Evolutionary conservation across 2,329 filamentous ascomycete genomes (phyloP).

Genomic region (Arthrocladium fulminans): DNA sequence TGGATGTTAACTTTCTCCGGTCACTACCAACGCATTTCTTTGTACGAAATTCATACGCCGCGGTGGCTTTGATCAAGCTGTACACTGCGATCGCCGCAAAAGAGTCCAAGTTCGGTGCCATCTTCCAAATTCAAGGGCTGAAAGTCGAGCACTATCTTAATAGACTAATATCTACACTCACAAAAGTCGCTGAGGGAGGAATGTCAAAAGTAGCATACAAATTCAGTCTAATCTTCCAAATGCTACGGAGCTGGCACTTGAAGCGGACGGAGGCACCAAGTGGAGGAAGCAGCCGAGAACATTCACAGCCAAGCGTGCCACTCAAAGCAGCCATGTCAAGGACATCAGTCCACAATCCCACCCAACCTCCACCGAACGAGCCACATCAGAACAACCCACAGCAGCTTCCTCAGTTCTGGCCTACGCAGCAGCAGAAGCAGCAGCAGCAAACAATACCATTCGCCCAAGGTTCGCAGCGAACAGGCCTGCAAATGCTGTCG

Average conservation of each 20-base stretch:
- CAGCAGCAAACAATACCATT: conserved; percentile 2
- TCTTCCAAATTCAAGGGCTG: conserved; percentile 61
- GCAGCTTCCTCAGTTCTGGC: neutral
- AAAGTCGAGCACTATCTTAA: conserved; percentile 60
- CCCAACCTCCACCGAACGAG: neutral
- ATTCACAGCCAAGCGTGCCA: conserved; percentile 7
- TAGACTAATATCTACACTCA: conserved; percentile 59
- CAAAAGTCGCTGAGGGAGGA: conserved; percentile 53
- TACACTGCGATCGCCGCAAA: conserved; percentile 58
- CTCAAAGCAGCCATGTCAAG: neutral
- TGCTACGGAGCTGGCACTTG: conserved; percentile 61
- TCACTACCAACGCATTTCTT: conserved; percentile 62
- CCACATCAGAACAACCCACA: neutral
- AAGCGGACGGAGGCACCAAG: conserved; percentile 29
- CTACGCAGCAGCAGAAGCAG: too few species aligned
- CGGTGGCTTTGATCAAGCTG: conserved; percentile 65
- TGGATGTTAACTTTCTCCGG: conserved; percentile 52
- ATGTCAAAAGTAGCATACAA: conserved; percentile 59
- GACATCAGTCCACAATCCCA: neutral
- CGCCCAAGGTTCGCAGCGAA: neutral
- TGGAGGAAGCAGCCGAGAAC: conserved; percentile 5
- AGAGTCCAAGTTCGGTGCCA: conserved; percentile 57
- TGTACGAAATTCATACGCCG: conserved; percentile 62
- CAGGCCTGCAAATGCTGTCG: conserved; percentile 23
- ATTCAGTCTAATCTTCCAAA: conserved; percentile 60